Percentiles rank a stretch among this genome's conserved stretches.
Conservation (phyloP, 257 asterid species). For the Cinchona pubescens region DNA sequence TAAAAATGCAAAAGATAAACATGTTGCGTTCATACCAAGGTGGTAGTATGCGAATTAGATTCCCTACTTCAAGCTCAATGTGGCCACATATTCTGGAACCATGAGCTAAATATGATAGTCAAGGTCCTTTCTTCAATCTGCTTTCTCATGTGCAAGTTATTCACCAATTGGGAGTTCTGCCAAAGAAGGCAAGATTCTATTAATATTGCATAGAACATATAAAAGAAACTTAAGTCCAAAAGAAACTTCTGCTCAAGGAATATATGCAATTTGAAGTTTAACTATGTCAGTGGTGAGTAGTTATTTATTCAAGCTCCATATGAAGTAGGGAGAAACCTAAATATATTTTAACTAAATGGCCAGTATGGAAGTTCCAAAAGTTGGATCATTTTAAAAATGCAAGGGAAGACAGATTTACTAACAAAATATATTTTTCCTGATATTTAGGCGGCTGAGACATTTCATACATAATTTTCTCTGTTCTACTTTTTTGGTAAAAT, state of each 20-base stretch:
- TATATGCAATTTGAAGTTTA: no score
- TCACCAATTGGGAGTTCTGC: slow-evolving; percentile 45
- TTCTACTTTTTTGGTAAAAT: no score
- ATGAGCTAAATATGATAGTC: slow-evolving; percentile 68
- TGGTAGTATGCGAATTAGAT: slow-evolving; percentile 49
- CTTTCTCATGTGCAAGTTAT: slow-evolving; percentile 27
- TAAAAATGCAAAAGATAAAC: not conserved
- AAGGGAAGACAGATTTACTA: not conserved
- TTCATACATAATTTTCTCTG: not conserved
- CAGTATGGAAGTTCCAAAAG: not conserved
- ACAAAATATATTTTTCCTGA: not conserved
- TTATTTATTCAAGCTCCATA: no score
- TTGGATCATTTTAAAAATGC: no score
- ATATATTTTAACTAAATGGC: no score
- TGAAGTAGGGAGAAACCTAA: no score
- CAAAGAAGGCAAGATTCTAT: slow-evolving; percentile 10
- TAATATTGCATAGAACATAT: not conserved
- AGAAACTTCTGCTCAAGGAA: not conserved
- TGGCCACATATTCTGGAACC: slow-evolving; percentile 54
- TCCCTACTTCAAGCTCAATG: slow-evolving; percentile 72
- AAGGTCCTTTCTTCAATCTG: slow-evolving; percentile 33
- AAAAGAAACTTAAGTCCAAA: not conserved
- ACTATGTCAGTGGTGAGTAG: not conserved
- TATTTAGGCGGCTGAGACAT: not conserved
- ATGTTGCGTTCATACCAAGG: slow-evolving; percentile 65